These are phyloP conservation scores for Cystobasidium pallidum DNA, from an alignment of 1,284 basidiomycete species.

Conservation along the genomic window DNA sequence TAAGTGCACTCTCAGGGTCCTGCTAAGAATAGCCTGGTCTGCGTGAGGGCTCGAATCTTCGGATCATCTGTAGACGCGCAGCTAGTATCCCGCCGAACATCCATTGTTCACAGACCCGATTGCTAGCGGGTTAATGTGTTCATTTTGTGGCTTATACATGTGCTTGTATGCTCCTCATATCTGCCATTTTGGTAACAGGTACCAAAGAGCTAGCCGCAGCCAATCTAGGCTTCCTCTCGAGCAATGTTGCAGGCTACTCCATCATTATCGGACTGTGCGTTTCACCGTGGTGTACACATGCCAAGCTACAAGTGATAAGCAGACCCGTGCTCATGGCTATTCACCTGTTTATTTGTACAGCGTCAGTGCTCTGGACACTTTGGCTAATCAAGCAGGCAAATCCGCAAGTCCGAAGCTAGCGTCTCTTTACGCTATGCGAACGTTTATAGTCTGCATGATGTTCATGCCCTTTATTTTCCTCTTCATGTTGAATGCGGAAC, in stretches of 20 bases:
- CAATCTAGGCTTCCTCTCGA: constrained; percentile 49
- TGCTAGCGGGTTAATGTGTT: background rate
- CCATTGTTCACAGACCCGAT: too few relatives aligned
- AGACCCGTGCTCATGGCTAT: too few relatives aligned
- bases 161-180: background rate
- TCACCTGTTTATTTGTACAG: background rate
- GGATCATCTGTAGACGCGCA: too few relatives aligned
- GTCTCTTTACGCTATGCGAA: constrained; percentile 50
- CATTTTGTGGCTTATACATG: background rate
- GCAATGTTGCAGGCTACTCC: constrained; percentile 50
- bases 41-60: too few relatives aligned
- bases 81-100: too few relatives aligned
- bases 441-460: constrained; percentile 47
- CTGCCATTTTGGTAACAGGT: background rate
- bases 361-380: constrained; percentile 50
- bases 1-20: too few relatives aligned
- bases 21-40: too few relatives aligned
- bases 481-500: constrained; percentile 52
- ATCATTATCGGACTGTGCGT: constrained; percentile 46
- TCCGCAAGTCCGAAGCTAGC: constrained; percentile 46
- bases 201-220: constrained; percentile 50
- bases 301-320: background rate
- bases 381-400: constrained; percentile 51
- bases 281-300: background rate
- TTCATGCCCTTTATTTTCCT: constrained; percentile 48